phyloP scores from a whole-genome alignment of 179 eudicot genomes.

The Carnegiea gigantea region DNA sequence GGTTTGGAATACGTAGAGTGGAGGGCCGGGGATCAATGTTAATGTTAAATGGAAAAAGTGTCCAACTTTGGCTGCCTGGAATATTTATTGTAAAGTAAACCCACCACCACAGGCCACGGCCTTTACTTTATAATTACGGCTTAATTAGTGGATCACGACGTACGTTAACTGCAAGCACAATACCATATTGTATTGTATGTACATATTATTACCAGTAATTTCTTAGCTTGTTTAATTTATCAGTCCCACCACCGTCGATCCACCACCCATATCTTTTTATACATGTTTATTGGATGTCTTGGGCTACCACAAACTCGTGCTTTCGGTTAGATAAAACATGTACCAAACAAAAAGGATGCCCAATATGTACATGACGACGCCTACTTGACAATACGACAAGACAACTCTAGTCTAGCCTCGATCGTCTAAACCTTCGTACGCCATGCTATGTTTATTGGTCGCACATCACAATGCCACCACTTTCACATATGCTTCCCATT shows the following conservation, averaged over 20 bases:
- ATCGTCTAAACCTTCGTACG: too few relatives aligned
- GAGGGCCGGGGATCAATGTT: too few relatives aligned
- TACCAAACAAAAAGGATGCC: neutral
- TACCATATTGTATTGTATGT: too few relatives aligned
- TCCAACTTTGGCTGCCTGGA: slow-evolving; percentile 15
- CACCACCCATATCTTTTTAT: too few relatives aligned
- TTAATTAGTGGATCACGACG: too few relatives aligned
- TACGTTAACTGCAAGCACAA: too few relatives aligned
- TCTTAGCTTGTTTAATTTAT: too few relatives aligned
- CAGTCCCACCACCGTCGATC: too few relatives aligned
- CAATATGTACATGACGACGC: neutral
- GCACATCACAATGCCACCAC: neutral
- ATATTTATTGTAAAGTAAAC: slow-evolving; percentile 1
- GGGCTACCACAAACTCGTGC: neutral
- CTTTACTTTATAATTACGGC: neutral
- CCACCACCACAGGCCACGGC: neutral
- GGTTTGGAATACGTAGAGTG: slow-evolving; percentile 18
- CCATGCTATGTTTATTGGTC: neutral
- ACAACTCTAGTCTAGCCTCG: neutral
- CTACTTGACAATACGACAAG: neutral
- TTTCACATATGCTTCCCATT: neutral
- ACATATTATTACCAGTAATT: too few relatives aligned
- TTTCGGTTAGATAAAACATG: slow-evolving; percentile 16
- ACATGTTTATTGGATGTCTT: too few relatives aligned
- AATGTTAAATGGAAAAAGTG: neutral